Conservation (phyloP, 805 yeast species). For the Candida railenensis region DNA sequence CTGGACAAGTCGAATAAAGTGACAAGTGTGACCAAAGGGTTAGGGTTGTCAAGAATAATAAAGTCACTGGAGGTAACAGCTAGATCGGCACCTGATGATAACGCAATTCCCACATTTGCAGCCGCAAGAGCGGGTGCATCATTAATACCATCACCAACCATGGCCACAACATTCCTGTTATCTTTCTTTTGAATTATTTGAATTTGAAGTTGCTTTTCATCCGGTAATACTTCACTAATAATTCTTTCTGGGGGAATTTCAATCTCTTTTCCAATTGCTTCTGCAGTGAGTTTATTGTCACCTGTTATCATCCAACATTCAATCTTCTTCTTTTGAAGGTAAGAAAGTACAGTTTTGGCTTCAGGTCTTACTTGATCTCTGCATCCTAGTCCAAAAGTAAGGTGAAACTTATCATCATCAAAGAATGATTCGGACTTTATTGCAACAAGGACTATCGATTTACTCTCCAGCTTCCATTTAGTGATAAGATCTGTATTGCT, state of each 20-base stretch:
- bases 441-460: conserved; percentile 61
- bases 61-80: conserved; percentile 76
- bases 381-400: conserved; percentile 53
- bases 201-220: conserved; percentile 64
- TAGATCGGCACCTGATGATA: conserved; percentile 74
- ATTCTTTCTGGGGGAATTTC: conserved; percentile 52
- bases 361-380: conserved; percentile 64
- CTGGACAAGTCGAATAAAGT: conserved; percentile 52
- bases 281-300: conserved; percentile 66
- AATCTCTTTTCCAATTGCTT: conserved; percentile 61
- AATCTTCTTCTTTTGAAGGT: conserved; percentile 39
- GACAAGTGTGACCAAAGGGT: conserved; percentile 52
- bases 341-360: conserved; percentile 47
- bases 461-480: conserved; percentile 62
- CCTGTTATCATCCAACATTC: conserved; percentile 78
- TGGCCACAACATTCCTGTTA: conserved; percentile 47
- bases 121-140: conserved; percentile 78
- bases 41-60: conserved; percentile 55
- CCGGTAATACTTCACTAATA: conserved; percentile 71
- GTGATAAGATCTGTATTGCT: conserved; percentile 34
- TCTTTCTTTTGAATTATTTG: conserved; percentile 47
- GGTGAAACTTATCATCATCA: conserved; percentile 28
- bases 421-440: conserved; percentile 28
- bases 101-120: conserved; percentile 77
- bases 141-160: conserved; percentile 84